Percentiles rank a stretch among this genome's conserved stretches.
Conservation (phyloP, 768 basidiomycete genomes). For the Boletus eberwhitei region DNA sequence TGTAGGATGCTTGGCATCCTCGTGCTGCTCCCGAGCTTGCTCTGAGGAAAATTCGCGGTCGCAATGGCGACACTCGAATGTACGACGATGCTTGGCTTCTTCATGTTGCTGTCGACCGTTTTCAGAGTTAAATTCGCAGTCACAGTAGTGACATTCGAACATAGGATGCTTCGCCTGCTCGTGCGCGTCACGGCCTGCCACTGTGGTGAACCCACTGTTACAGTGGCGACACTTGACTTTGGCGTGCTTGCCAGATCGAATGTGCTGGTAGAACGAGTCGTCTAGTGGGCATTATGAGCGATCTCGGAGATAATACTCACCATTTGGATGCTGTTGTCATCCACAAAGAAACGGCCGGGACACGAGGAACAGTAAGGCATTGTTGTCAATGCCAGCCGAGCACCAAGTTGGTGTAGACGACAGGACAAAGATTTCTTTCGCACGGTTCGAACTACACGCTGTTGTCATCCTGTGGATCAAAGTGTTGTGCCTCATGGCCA, state of each 20-base stretch:
- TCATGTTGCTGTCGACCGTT: background rate
- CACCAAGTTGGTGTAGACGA: background rate
- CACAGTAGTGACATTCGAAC: background rate
- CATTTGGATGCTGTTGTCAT: slow-evolving; percentile 5
- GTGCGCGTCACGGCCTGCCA: background rate
- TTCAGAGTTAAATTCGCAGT: background rate
- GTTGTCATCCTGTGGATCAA: no score
- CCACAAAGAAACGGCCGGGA: slow-evolving; percentile 16
- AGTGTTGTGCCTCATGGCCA: no score
- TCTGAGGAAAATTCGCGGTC: background rate
- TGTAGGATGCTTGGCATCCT: background rate
- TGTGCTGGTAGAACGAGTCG: slow-evolving; percentile 11
- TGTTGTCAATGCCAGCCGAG: background rate
- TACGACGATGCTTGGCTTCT: background rate
- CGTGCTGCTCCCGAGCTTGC: background rate
- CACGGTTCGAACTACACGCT: slow-evolving; percentile 11
- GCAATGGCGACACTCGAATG: background rate
- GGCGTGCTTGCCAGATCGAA: slow-evolving; percentile 7
- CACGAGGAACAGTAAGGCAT: slow-evolving; percentile 22
- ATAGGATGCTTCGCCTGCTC: background rate
- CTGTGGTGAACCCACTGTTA: slow-evolving; percentile 1
- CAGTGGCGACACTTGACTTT: slow-evolving; percentile 8
- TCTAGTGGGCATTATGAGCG: background rate
- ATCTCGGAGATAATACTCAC: slow-evolving; percentile 10
- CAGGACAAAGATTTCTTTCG: background rate